These are phyloP conservation scores for Pezicula radicicola DNA, from an alignment of 2,329 filamentous ascomycete species.

Conservation along the genomic window DNA sequence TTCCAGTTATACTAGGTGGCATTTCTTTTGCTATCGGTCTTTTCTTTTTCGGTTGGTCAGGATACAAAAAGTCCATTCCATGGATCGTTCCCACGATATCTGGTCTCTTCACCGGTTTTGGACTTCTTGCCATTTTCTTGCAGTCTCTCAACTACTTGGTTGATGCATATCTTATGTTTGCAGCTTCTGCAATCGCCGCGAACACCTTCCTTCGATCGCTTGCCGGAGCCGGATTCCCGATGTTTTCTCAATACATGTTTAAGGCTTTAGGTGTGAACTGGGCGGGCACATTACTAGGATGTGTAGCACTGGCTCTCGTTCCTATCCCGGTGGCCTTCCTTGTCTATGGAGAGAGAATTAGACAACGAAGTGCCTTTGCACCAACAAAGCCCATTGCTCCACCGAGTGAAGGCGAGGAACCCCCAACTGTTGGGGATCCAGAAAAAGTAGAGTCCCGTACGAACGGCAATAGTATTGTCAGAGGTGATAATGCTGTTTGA, in stretches of 20 bases:
- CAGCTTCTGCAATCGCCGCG: slow-evolving; percentile 77
- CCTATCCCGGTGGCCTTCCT: slow-evolving; percentile 64
- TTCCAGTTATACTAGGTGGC: slow-evolving; percentile 57
- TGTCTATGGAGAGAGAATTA: slow-evolving; percentile 55
- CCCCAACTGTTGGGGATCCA: too few species aligned
- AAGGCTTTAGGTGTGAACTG: slow-evolving; percentile 59
- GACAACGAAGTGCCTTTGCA: slow-evolving; percentile 52
- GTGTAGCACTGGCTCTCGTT: slow-evolving; percentile 52
- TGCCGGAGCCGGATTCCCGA: slow-evolving; percentile 74
- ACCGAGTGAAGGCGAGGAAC: slow-evolving; percentile 16
- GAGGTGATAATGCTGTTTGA: too few species aligned
- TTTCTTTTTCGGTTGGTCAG: slow-evolving; percentile 78
- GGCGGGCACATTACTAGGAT: slow-evolving; percentile 59
- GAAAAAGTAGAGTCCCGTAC: too few species aligned
- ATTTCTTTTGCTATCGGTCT: slow-evolving; percentile 61
- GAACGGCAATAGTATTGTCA: too few species aligned
- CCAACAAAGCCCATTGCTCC: slow-evolving; percentile 35
- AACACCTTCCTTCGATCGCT: slow-evolving; percentile 80
- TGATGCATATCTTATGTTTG: slow-evolving; percentile 58
- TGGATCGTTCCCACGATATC: slow-evolving; percentile 63
- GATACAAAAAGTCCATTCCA: slow-evolving; percentile 44
- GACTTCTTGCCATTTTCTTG: slow-evolving; percentile 80
- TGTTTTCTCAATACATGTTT: slow-evolving; percentile 74
- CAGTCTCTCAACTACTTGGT: slow-evolving; percentile 79
- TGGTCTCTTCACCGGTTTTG: slow-evolving; percentile 66